Evolutionary conservation across 768 basidiomycete genomes (phyloP).

Genomic region (Mycena polygramma): DNA sequence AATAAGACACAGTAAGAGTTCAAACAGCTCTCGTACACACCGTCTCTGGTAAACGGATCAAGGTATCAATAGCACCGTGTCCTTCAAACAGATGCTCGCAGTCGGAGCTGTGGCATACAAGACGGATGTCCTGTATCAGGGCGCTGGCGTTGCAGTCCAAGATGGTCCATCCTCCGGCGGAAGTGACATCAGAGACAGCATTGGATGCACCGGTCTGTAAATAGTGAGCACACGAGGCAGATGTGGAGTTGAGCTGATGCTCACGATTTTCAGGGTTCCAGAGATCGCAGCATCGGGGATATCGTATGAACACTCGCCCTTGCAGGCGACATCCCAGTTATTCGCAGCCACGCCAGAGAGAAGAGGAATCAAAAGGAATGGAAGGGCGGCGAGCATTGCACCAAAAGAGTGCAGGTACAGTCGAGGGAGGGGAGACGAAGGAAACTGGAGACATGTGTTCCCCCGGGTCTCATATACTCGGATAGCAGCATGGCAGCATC

Average conservation of each 20-base stretch:
- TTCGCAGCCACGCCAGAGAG: conserved; percentile 7
- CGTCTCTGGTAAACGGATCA: conserved; percentile 28
- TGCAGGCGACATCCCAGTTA: conserved; percentile 23
- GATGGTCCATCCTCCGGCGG: conserved; percentile 37
- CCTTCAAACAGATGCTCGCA: conserved; percentile 35
- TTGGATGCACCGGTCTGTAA: conserved; percentile 22
- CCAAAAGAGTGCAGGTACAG: neutral
- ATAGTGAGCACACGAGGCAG: neutral
- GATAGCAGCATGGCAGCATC: neutral
- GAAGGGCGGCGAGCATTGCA: conserved; percentile 17
- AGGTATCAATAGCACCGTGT: conserved; percentile 31
- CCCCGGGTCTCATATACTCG: neutral
- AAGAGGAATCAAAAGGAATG: conserved; percentile 21
- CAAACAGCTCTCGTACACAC: conserved; percentile 1
- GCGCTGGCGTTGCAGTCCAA: conserved; percentile 27
- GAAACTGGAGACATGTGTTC: neutral
- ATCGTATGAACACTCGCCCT: conserved; percentile 36
- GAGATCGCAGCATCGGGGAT: conserved; percentile 8
- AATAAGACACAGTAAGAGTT: neutral
- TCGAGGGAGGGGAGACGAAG: neutral
- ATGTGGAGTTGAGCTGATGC: neutral
- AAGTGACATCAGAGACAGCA: conserved; percentile 35
- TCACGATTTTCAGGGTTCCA: conserved; percentile 28
- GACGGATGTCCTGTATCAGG: conserved; percentile 33
- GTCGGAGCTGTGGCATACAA: conserved; percentile 28